A percentile compares a stretch with the other conserved stretches of the same genome.
Conservation (phyloP, 108 stramenopile species). For the Cyclotella atomus region DNA sequence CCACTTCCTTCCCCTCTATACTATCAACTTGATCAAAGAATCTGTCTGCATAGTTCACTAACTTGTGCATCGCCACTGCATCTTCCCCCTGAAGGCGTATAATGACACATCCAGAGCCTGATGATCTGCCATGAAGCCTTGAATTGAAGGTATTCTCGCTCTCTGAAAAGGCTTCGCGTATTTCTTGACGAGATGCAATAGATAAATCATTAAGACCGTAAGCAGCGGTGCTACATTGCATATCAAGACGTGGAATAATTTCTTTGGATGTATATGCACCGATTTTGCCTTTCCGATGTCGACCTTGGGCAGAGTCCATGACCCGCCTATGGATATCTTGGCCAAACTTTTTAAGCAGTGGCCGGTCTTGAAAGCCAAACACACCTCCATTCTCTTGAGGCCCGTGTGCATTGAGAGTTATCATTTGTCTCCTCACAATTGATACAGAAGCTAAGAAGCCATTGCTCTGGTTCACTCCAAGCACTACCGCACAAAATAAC, state of each 20-base stretch:
- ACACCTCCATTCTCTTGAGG: no score
- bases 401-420: no score
- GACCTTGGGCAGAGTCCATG: slow-evolving; percentile 21
- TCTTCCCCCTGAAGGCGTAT: slow-evolving; percentile 36
- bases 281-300: slow-evolving; percentile 15
- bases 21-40: slow-evolving; percentile 48
- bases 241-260: slow-evolving; percentile 35
- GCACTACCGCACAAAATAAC: no score
- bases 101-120: slow-evolving; percentile 44
- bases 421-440: no score
- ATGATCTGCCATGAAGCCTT: slow-evolving; percentile 30
- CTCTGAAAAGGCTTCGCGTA: slow-evolving; percentile 26
- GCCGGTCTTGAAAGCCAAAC: background rate
- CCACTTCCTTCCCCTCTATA: slow-evolving; percentile 14
- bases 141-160: background rate
- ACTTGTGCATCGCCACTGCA: slow-evolving; percentile 33
- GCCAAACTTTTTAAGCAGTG: slow-evolving; percentile 17
- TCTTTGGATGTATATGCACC: slow-evolving; percentile 39
- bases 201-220: background rate
- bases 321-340: slow-evolving; percentile 23
- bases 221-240: slow-evolving; percentile 19
- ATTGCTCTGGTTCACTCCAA: no score
- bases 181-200: slow-evolving; percentile 4
- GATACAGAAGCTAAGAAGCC: no score
- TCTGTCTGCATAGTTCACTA: slow-evolving; percentile 26